Conservation (phyloP, 176 grass and related monocot species). For the Chrysopogon serrulatus region DNA sequence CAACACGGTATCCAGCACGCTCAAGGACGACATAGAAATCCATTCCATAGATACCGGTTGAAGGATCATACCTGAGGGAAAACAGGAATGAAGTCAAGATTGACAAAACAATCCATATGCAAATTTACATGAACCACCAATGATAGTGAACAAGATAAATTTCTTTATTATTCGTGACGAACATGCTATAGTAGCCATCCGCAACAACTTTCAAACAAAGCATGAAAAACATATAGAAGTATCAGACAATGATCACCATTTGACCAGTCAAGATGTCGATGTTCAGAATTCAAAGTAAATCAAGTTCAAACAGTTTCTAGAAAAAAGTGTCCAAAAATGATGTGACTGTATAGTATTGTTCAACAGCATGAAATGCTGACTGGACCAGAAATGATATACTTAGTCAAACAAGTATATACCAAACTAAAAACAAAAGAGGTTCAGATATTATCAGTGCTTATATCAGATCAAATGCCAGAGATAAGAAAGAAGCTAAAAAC, state of each 20-base stretch:
- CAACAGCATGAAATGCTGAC: neutral
- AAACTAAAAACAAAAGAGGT: neutral
- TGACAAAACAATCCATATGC: neutral
- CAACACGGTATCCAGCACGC: conserved; percentile 26
- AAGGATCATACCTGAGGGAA: conserved; percentile 23
- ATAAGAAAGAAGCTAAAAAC: neutral
- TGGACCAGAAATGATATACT: neutral
- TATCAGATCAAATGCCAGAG: neutral
- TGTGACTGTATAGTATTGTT: neutral
- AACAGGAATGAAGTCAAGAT: neutral
- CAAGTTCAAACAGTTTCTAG: neutral
- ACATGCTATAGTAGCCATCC: neutral
- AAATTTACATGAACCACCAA: neutral
- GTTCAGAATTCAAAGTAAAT: neutral
- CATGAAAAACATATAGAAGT: neutral
- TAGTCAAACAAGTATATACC: neutral
- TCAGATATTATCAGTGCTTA: neutral
- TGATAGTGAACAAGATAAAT: neutral
- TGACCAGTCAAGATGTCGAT: neutral
- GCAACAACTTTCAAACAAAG: neutral
- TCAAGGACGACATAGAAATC: conserved; percentile 38
- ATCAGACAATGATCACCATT: neutral
- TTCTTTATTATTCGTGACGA: neutral
- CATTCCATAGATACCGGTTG: conserved; percentile 41
- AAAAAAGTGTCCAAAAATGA: neutral